phyloP scores from a whole-genome alignment of 257 asterid genomes.

The Agastache rugosa region DNA sequence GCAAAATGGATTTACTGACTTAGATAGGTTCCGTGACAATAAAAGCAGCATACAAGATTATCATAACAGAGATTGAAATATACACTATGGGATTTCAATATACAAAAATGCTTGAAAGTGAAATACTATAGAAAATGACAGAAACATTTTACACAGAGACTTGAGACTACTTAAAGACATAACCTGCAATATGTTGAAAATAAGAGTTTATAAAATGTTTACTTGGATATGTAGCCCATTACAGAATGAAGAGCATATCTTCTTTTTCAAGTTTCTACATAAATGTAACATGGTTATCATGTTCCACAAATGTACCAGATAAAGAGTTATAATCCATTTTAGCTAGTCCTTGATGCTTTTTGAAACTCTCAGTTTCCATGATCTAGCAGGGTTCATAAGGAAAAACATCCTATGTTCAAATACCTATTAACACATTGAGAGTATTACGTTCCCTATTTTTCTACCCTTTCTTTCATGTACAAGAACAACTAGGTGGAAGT shows the following conservation, averaged over 20 bases:
- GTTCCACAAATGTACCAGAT: neutral
- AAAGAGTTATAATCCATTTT: constrained; percentile 23
- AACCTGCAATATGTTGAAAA: neutral
- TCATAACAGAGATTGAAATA: constrained; percentile 16
- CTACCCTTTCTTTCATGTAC: neutral
- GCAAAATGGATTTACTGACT: constrained; percentile 4
- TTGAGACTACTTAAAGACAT: constrained; percentile 20
- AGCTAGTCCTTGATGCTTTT: constrained; percentile 1
- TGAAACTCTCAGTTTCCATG: neutral
- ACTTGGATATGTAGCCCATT: constrained; percentile 17
- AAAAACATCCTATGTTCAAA: neutral
- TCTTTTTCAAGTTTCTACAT: neutral
- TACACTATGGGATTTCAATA: neutral
- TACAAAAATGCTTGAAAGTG: neutral
- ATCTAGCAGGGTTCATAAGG: neutral
- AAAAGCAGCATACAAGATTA: constrained; percentile 19
- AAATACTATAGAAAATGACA: neutral
- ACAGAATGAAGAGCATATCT: neutral
- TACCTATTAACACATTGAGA: constrained; percentile 6
- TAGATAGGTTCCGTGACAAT: constrained; percentile 18
- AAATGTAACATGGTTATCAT: neutral
- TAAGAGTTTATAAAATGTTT: neutral
- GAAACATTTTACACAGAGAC: constrained; percentile 5
- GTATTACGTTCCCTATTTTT: neutral
- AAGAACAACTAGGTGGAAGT: constrained; percentile 20